Base-by-base conservation (phyloP, 441 rosid species). In the Pelargonium australe region DNA sequence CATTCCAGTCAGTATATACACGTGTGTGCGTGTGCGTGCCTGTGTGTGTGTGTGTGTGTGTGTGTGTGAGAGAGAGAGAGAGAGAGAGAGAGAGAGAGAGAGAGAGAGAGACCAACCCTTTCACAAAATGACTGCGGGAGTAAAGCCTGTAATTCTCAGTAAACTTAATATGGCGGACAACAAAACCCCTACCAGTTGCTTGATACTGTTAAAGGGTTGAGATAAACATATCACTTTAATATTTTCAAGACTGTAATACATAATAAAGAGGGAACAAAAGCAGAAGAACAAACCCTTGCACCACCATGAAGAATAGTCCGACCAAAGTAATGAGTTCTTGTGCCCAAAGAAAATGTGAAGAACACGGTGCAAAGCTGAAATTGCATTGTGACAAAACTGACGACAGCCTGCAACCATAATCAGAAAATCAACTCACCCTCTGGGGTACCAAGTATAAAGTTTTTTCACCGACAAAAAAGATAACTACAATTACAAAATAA, bases 161-260 rank as follows among this genome's bases (percentile, higher is more conserved):
- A 76, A 95, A 95, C 72, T 83, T 91, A 63, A 90, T 92, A 76
- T 95, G 99, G 70, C 87, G 86, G 66, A 95, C 98, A 70, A 92
- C 99, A 81, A 95, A 95, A 25, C 99, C 99, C 72, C 98, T 87
- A 60, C 99, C 99, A 10, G 99, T 95, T 67, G 99, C 95, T 87
- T 88, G 97, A 70, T 95, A 92, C 98, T 95, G 87, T 78, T 69
- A 31, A 2, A 31, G n/a, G 20, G 63, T 8, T 58, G 67, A 72
- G 67, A 44, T 63, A 70, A 31, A 69, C 81, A 77, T 34, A 16
- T 71, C 68, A 75, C 57, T 64, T 69, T 51, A 66, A 78, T 64
- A 65, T 67, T 69, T 25, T 45, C 19, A 63, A 69, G 20, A 25
- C 41, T 34, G 72, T 53, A 66, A 64, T 13, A 45, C 67, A 51